Conservation (phyloP, 306 rosid genomes). For the Purshia tridentata region DNA sequence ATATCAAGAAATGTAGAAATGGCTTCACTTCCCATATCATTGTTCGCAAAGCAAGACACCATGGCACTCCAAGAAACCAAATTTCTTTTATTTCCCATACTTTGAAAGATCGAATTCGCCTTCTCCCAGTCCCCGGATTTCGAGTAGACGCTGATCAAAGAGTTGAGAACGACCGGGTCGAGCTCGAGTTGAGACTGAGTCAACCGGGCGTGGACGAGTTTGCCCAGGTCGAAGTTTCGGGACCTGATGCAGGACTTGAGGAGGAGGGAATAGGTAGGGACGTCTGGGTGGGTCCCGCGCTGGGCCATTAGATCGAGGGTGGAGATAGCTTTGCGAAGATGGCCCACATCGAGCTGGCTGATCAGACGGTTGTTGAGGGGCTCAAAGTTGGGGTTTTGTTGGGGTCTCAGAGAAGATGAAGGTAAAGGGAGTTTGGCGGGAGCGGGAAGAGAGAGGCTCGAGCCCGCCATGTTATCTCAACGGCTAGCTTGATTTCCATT, state of each 20-base stretch:
- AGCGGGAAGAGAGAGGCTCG: constrained; percentile 1
- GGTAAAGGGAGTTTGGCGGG: constrained; percentile 10
- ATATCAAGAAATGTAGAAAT: background rate
- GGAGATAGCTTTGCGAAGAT: constrained; percentile 21
- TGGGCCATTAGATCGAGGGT: constrained; percentile 25
- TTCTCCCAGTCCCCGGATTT: constrained; percentile 11
- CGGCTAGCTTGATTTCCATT: constrained; percentile 6
- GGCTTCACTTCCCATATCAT: constrained; percentile 11
- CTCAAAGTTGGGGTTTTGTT: background rate
- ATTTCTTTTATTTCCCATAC: constrained; percentile 12
- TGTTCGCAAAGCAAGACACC: constrained; percentile 27
- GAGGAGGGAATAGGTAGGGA: constrained; percentile 27
- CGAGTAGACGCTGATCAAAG: constrained; percentile 21
- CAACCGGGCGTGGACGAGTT: constrained; percentile 16
- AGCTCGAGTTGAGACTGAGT: background rate
- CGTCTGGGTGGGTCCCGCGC: constrained; percentile 9
- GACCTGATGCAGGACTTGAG: constrained; percentile 32
- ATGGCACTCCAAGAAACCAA: constrained; percentile 26
- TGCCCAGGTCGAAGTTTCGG: constrained; percentile 21
- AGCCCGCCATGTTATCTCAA: constrained; percentile 4
- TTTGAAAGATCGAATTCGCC: constrained; percentile 1
- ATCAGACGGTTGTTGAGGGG: constrained; percentile 5
- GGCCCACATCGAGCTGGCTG: constrained; percentile 16
- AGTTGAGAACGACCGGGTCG: constrained; percentile 16
- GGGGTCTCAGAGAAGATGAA: background rate